Evolutionary conservation across 768 basidiomycete species (phyloP), one percentile per base, ranked within the genome.

Genomic region (Fomitopsis pulvina): DNA sequence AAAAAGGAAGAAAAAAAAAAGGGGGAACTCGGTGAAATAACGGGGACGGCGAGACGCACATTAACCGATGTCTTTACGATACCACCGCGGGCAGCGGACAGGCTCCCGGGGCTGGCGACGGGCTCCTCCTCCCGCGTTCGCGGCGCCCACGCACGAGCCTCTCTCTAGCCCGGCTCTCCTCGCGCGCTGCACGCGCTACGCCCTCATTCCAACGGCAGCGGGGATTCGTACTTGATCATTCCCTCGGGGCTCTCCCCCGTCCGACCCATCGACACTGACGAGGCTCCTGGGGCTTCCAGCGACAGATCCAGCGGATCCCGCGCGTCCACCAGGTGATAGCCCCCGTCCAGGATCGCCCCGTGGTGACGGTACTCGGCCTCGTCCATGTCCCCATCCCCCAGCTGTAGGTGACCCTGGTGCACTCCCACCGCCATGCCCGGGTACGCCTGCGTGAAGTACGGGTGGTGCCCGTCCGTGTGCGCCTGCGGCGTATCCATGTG

Each of bases 181-280:
- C 46, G 14, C 34, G 18, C 26, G 6, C 20, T 6, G 30, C 48
- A 21, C 50, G 44, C 7, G 18, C 52, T 55, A 62, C 40, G 56
- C 60, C 57, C 60, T 60, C 60, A 63, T 62, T 58, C 62, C 62
- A 59, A 63, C 56, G 50, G 57, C 52, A 57, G 59, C 52, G 57
- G 57, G 41, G 58, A 59, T 50, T 60, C 62, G 62, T 58, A 63
- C 62, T 61, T 63, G 58, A 61, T 53, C 43, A 52, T 52, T 55
- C 52, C 53, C 47, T 41, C 39, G 48, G 52, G 54, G 27, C 52
- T 59, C 52, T 39, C 58, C 34, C 34, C 34, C 34, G 34, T 37
- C 58, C 25, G 48, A 41, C 42, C 22, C 30, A 32, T 30, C 16
- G 27, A 32, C 49, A 43, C 57, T 29, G 50, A 57, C 21, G 32